Evolutionary conservation across 306 rosid genomes (phyloP).

Genomic region (Leucaena leucocephala): DNA sequence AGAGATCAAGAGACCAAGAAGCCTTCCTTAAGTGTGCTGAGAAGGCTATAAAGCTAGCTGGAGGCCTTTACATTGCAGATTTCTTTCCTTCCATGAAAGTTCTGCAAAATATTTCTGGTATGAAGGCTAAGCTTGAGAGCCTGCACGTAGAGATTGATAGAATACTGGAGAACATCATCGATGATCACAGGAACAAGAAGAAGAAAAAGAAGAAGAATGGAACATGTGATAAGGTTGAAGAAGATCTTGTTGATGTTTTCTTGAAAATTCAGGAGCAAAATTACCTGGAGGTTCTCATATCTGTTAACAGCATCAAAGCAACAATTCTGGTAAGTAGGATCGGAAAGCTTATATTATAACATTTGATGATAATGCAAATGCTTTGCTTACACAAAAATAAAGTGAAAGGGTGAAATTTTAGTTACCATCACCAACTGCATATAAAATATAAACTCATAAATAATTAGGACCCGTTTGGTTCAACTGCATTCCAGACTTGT

Average conservation of each 20-base stretch:
- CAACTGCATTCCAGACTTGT: too few relatives aligned
- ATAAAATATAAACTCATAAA: too few relatives aligned
- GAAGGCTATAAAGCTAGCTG: neutral
- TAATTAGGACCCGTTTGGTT: too few relatives aligned
- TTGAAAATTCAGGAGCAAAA: neutral
- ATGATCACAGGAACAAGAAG: neutral
- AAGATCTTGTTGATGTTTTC: neutral
- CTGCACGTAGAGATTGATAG: neutral
- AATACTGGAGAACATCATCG: neutral
- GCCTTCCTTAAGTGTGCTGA: neutral
- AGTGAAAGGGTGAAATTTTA: too few relatives aligned
- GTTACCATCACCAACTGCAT: too few relatives aligned
- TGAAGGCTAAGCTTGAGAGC: neutral
- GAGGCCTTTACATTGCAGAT: conserved; percentile 2
- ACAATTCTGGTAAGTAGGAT: conserved; percentile 19
- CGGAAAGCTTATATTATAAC: too few relatives aligned
- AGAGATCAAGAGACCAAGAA: conserved; percentile 10
- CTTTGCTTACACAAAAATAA: too few relatives aligned
- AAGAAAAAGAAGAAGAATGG: neutral
- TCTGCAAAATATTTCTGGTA: neutral
- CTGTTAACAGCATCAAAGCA: conserved; percentile 21
- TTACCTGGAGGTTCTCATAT: conserved; percentile 13
- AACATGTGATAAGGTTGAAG: neutral
- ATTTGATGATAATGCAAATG: too few relatives aligned
- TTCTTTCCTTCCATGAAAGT: neutral